phyloP scores from a whole-genome alignment of 306 rosid species.

The Cicer pinnatifidum region DNA sequence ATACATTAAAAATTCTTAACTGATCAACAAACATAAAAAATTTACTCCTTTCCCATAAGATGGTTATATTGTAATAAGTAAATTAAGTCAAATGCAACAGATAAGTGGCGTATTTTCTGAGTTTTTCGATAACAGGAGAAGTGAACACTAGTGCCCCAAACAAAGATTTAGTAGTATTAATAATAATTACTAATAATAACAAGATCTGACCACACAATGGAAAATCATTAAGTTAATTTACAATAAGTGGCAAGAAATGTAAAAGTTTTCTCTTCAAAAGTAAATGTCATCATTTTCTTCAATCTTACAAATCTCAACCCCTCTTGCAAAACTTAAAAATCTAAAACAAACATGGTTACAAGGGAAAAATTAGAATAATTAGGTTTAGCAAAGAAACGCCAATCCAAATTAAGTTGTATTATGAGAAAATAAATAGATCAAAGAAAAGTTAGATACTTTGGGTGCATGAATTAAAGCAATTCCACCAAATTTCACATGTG shows the following conservation, averaged over 20 bases:
- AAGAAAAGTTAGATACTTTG: background rate
- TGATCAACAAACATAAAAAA: no score
- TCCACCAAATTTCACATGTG: background rate
- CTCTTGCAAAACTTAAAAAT: background rate
- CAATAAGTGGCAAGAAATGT: background rate
- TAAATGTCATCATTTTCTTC: background rate
- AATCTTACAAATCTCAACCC: background rate
- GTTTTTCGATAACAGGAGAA: no score
- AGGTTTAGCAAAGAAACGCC: background rate
- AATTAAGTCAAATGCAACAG: no score
- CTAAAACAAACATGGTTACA: background rate
- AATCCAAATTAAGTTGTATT: background rate
- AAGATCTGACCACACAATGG: background rate
- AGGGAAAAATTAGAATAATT: background rate
- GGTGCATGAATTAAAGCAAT: background rate
- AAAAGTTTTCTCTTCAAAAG: background rate
- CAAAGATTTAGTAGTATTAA: no score
- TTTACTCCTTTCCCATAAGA: no score
- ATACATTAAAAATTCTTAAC: no score
- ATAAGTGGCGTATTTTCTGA: no score
- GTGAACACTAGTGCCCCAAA: no score
- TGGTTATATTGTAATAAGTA: no score
- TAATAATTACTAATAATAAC: background rate
- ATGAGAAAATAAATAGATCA: background rate
- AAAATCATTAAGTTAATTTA: background rate